Base-by-base conservation (phyloP, 163 green algal species). In the Scenedesmus sp. region DNA sequence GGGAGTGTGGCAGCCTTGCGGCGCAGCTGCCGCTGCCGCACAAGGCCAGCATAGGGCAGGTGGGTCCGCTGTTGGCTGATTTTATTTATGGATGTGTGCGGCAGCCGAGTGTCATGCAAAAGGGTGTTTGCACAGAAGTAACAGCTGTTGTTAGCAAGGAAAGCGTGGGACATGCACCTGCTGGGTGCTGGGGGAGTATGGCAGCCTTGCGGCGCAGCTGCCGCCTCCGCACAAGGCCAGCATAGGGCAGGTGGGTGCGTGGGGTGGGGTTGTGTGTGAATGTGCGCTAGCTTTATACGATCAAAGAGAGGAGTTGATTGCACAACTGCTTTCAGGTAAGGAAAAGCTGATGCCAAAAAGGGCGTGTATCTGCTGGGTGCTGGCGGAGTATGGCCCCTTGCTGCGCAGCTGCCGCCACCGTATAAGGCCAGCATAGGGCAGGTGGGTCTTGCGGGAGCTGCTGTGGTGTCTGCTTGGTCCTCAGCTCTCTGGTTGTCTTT, bases 141-240 rank as follows among this genome's bases (percentile, higher is more conserved):
- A 46, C 34, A 46, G 34, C 34, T 46, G 34, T 46, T 46, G 34
- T 46, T 46, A 46, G 34, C 34, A 46, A 46, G 34, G 34, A 46
- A 46, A 46, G 34, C 34, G 34, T 46, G 34, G 34, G 34, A 46
- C 34, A 46, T 46, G 34, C 34, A 97, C 97, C 62, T 97, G 95
- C 89, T 99, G 97, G 97, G 97, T 99, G 84, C 91, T 99, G 88
- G 98, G 98, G 52, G 97, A 99, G 94, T 99, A 99, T 90, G 97
- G 98, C 16, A 91, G 92, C n/a, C 82, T 96, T 10, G 90, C 93
- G 54, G 74, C 62, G 1, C 3, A 64, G 10, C 83, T 93, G 34
- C 82, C 34, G 54, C 67, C 93, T 2, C 88, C 88, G 23, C 84
- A 87, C 23, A 59, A 12, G 12, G 66, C 66, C 5, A 82, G 20